Percentiles rank a stretch among this genome's conserved stretches.
Conservation (phyloP, 169 alveolate species). For the Sarcocystis neurona region DNA sequence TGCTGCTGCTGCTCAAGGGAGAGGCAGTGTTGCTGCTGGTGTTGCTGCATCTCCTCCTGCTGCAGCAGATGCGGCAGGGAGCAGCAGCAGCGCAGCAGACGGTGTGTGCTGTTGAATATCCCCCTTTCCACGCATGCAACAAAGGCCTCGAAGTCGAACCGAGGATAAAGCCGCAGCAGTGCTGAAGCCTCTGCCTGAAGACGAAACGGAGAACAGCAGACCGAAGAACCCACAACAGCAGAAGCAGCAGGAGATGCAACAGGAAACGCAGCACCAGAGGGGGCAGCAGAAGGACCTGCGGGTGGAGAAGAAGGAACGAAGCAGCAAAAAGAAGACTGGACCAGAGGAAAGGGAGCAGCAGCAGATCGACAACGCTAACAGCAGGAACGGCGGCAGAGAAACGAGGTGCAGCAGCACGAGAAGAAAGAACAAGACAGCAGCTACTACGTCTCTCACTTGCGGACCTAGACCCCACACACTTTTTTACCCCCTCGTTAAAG, state of each 20-base stretch:
- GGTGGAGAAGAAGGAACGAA: neutral
- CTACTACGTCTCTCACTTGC: neutral
- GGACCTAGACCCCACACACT: neutral
- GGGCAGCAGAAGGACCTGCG: neutral
- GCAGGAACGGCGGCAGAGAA: no score
- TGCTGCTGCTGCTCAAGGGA: no score
- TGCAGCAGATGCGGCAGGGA: conserved; percentile 1
- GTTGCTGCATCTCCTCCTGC: neutral
- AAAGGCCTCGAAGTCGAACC: conserved; percentile 41
- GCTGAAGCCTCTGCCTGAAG: conserved; percentile 26
- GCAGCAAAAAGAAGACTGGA: neutral
- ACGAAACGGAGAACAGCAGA: neutral
- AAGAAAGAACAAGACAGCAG: neutral
- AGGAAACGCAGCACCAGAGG: neutral
- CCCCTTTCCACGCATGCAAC: conserved; percentile 8
- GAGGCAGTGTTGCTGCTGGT: no score
- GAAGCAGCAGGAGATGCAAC: neutral
- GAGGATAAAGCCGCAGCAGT: conserved; percentile 28
- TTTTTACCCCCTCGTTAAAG: neutral
- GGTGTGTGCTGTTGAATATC: conserved; percentile 37
- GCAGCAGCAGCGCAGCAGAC: conserved; percentile 24
- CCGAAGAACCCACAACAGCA: neutral
- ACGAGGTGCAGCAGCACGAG: neutral
- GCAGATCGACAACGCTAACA: no score
- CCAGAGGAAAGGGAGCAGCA: neutral